Evolutionary conservation across 306 rosid species (phyloP), one percentile per base, ranked within the genome.

Genomic region (Alnus rubra): DNA sequence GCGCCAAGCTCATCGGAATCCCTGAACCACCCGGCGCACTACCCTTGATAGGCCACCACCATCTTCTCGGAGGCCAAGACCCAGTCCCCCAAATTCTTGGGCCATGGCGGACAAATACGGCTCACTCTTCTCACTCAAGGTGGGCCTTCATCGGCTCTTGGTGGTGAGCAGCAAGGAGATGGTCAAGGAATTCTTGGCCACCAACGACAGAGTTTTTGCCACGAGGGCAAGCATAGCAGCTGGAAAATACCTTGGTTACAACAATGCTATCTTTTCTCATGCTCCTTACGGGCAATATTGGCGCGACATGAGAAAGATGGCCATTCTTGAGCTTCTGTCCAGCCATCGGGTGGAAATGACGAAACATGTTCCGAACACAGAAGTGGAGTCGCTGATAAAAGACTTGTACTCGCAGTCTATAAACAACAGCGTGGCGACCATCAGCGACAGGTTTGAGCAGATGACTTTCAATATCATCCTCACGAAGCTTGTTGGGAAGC

Each of bases 211-310:
- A 68, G 63, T 37, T 28, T 85, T 88, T 4, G 89, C 91, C 5
- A 68, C 89, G 8, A 73, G 87, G n/a, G 77, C 91, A 1, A 69
- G 18, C 74, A 63, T 69, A 4, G 65, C 81, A 0, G 84, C 80
- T 0, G 89, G 89, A 7, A 85, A 82, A 64, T 56, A 80, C 75
- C 0, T 83, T 1, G 89, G 91, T 8, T 85, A 83, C 78, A 81
- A 88, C 77, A 80, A 88, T 48, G 91, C 97, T 3, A 2, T 76
- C 0, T 86, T 90, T 7, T 84, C 82, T 1, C 69, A 88, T 5
- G 82, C 97, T 2, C 90, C 97, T 0, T 84, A 92, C 37, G 97
- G 94, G 1, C 35, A 60, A 10, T 92, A 88, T 48, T 92, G 97
- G 94, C 85, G 94, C 3, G 81, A 92, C 1, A 39, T 86, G 7